Base-by-base conservation (phyloP, 768 basidiomycete species). In the Phylloporus arenicola region DNA sequence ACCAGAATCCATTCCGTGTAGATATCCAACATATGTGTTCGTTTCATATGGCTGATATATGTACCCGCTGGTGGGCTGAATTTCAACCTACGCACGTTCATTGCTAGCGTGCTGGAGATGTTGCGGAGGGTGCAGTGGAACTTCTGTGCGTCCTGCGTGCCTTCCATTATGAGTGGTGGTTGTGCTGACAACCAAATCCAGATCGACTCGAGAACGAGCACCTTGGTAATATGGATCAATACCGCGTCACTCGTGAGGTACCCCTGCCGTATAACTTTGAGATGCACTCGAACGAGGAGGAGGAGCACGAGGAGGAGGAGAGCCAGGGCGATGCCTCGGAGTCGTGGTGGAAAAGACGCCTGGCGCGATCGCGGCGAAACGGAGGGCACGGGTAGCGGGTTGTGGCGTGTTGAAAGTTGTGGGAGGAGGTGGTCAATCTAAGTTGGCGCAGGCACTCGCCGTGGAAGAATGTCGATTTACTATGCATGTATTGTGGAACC, bases 151-250 rank as follows among this genome's bases (percentile, higher is more conserved):
- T 11, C 5, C 24, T 20, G 9, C 68, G 25, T 8, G 6, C 8
- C 6, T 35, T n/a, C 31, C 42, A 29, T 16, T 10, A 11, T 16
- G 31, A 29, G 20, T 44, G 17, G 7, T 12, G 17, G 11, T 4
- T n/a, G 17, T 19, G 9, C 30, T 48, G 19, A 24, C 17, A 14
- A 24, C 11, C 12, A 20, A 13, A 1, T 39, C 12, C 24, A 88
- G 84, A 80, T 64, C 86, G 88, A 56, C 70, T 90, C 38, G 88
- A 93, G 65, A 93, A 89, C 68, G 92, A 95, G 70, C 92, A 95
- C 54, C 72, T 93, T n/a, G 91, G 92, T 75, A 94, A 93, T 65
- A 81, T 91, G 67, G 92, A 94, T 78, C 91, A 92, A 59, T 95
- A 92, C 64, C 87, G 91, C 17, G 83, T 88, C 25, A 92, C 88